phyloP scores from a whole-genome alignment of 768 basidiomycete species.

The Hydnomerulius pinastri region DNA sequence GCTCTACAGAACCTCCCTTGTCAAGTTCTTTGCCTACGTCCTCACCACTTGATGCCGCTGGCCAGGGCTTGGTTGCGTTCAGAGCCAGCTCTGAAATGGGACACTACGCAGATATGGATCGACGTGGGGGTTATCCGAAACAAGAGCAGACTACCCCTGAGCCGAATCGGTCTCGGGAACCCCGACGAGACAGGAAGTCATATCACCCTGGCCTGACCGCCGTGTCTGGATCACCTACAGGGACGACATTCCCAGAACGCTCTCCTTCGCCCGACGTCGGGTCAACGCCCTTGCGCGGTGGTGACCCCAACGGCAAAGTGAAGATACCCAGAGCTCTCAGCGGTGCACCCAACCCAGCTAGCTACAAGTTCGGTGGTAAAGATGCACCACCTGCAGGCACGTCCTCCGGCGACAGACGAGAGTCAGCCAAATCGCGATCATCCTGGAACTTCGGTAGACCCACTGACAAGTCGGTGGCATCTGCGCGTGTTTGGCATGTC shows the following conservation, averaged over 20 bases:
- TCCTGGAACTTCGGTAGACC: constrained; percentile 92
- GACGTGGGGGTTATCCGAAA: constrained; percentile 30
- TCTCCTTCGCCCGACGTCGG: constrained; percentile 51
- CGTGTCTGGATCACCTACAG: constrained; percentile 50
- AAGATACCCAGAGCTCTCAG: constrained; percentile 91
- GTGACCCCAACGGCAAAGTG: constrained; percentile 61
- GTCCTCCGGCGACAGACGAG: constrained; percentile 65
- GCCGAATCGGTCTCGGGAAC: constrained; percentile 50
- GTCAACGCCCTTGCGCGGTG: constrained; percentile 49
- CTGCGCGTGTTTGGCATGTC: constrained; percentile 83
- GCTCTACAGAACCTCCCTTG: constrained; percentile 55
- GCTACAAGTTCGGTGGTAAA: constrained; percentile 89
- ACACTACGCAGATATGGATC: constrained; percentile 70
- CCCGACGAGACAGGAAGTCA: constrained; percentile 59
- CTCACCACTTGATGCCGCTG: constrained; percentile 43
- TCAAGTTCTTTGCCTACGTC: constrained; percentile 59
- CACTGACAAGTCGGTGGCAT: constrained; percentile 43
- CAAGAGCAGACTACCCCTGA: constrained; percentile 55
- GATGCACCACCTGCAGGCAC: constrained; percentile 50
- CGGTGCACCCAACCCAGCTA: constrained; percentile 81
- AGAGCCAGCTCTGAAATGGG: constrained; percentile 83
- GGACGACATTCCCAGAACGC: constrained; percentile 35
- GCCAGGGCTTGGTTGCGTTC: constrained; percentile 33
- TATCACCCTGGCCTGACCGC: too few relatives aligned
- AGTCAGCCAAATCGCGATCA: constrained; percentile 88